Conservation (phyloP, 345 rosid genomes). For the Gossypium rotundifolium region DNA sequence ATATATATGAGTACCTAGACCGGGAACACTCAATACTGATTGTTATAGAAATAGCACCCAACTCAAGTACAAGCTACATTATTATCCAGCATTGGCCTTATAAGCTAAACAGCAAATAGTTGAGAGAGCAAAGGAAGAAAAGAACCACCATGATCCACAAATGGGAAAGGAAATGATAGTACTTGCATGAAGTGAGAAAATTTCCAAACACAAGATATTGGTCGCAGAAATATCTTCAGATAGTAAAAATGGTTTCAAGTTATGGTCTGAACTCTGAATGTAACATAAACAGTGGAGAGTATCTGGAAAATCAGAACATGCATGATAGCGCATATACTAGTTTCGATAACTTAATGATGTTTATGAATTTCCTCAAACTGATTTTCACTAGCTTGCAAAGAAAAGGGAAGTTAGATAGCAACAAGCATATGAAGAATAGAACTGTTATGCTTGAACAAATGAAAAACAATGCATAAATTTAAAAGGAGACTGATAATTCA, state of each 20-base stretch:
- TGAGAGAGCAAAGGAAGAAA: slow-evolving; percentile 1
- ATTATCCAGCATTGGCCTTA: not conserved
- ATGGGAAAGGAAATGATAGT: not conserved
- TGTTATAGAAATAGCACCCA: not conserved
- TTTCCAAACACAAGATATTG: not conserved
- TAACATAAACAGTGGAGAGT: not conserved
- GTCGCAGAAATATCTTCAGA: not conserved
- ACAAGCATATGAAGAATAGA: not conserved
- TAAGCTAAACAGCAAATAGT: not conserved
- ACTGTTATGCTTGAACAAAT: not conserved
- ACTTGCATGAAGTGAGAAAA: not conserved
- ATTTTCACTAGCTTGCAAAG: not conserved
- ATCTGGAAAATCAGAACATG: not conserved
- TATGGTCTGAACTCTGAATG: not conserved
- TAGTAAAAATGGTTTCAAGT: not conserved
- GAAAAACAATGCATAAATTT: not conserved
- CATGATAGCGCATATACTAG: not conserved
- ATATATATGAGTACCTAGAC: slow-evolving; percentile 7
- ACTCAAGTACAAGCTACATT: not conserved
- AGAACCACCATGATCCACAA: not conserved
- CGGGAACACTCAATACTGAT: not conserved
- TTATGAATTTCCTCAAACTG: not conserved
- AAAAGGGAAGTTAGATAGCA: not conserved
- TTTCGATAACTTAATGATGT: not conserved
- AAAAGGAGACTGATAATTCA: not conserved